Percentiles rank a stretch among this genome's conserved stretches.
Evolutionary conservation across 2,329 filamentous ascomycete species (phyloP).

Genomic region (Harringtonia aguacate): DNA sequence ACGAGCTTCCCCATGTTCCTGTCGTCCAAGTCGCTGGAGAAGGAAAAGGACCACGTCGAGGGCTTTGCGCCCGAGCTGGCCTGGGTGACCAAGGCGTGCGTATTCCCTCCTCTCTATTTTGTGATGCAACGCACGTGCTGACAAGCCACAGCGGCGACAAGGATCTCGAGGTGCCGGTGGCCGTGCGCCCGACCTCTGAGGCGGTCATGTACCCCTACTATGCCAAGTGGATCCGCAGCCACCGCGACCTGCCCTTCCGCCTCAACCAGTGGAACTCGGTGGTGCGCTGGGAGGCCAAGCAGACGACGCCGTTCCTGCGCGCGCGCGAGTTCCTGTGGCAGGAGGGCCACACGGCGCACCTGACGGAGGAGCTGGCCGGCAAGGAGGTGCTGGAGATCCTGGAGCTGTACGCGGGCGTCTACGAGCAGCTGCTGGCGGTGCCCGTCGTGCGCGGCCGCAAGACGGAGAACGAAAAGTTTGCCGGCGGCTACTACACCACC

Average conservation of each 20-base stretch:
- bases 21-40: slow-evolving; percentile 74
- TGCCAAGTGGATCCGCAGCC: slow-evolving; percentile 91
- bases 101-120: slow-evolving; percentile 6
- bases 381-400: slow-evolving; percentile 88
- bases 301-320: slow-evolving; percentile 75
- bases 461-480: slow-evolving; percentile 97
- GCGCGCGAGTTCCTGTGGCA: slow-evolving; percentile 97
- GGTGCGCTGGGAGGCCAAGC: slow-evolving; percentile 95
- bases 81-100: slow-evolving; percentile 76
- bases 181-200: slow-evolving; percentile 58
- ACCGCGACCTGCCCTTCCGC: slow-evolving; percentile 86
- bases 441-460: slow-evolving; percentile 90
- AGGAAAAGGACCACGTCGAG: slow-evolving; percentile 93
- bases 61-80: slow-evolving; percentile 93
- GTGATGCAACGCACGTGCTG: slow-evolving; percentile 7
- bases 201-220: slow-evolving; percentile 94
- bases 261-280: slow-evolving; percentile 92
- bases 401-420: slow-evolving; percentile 83
- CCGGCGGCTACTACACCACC: slow-evolving; percentile 91
- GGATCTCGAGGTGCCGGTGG: slow-evolving; percentile 72
- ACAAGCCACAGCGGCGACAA: slow-evolving; percentile 60
- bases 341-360: slow-evolving; percentile 83
- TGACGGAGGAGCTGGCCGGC: slow-evolving; percentile 71
- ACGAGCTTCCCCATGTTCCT: slow-evolving; percentile 96
- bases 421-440: slow-evolving; percentile 87